phyloP scores from a whole-genome alignment of 306 rosid species.

The Vigna reflexopilosa region DNA sequence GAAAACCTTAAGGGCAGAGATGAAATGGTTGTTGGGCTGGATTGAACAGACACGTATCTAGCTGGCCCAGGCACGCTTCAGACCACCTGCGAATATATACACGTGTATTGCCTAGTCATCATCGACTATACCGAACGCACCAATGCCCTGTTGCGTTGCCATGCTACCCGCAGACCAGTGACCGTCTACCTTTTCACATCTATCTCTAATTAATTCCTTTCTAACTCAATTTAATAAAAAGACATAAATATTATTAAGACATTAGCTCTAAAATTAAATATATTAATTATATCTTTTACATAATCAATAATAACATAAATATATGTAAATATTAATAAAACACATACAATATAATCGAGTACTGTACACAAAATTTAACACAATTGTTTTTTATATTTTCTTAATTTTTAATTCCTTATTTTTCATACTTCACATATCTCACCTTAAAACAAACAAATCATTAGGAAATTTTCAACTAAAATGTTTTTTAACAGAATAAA shows the following conservation, averaged over 20 bases:
- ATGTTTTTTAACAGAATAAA: not conserved
- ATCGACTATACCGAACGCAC: constrained; percentile 47
- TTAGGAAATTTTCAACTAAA: not conserved
- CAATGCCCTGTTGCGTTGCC: constrained; percentile 1
- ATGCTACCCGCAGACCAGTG: not conserved
- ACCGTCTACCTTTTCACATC: not conserved
- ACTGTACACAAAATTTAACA: too few species aligned
- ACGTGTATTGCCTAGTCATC: constrained; percentile 48
- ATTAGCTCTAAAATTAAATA: too few species aligned
- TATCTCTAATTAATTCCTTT: not conserved
- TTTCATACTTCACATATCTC: too few species aligned
- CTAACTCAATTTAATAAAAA: not conserved
- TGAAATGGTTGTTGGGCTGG: not conserved
- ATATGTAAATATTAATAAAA: too few species aligned
- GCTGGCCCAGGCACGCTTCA: not conserved
- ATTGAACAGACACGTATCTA: not conserved
- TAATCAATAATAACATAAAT: too few species aligned
- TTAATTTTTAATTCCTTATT: too few species aligned
- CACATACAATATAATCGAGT: too few species aligned
- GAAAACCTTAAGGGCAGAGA: not conserved
- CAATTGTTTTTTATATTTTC: too few species aligned
- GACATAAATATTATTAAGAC: too few species aligned
- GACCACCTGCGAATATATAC: constrained; percentile 37
- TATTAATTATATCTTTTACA: too few species aligned
- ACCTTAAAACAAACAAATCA: not conserved